Percentiles rank a stretch among this genome's conserved stretches.
phyloP scores from a whole-genome alignment of 116 monocot species.

The Trichopus zeylanicus region DNA sequence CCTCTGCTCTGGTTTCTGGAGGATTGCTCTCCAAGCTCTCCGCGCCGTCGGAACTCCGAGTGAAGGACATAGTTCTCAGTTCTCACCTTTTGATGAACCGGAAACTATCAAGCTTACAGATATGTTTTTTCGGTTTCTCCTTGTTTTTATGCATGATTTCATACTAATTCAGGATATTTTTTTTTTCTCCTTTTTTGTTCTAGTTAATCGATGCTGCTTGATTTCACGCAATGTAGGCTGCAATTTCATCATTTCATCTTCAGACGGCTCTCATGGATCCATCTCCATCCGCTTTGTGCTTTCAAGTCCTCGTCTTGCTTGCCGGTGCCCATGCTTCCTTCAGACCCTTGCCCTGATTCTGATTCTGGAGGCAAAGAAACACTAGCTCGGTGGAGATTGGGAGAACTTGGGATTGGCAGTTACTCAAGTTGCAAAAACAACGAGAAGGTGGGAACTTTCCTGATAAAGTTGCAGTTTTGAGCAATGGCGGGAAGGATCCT shows the following conservation, averaged over 20 bases:
- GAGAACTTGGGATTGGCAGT: not conserved
- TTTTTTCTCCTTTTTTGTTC: not conserved
- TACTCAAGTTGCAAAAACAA: not conserved
- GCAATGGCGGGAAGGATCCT: not conserved
- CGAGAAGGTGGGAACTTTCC: not conserved
- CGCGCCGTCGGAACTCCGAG: too few relatives aligned
- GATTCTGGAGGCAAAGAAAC: not conserved
- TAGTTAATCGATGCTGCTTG: conserved; percentile 3
- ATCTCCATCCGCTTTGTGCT: not conserved
- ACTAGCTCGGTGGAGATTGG: not conserved
- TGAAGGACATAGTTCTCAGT: too few relatives aligned
- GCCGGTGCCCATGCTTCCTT: not conserved
- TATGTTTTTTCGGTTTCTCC: too few relatives aligned
- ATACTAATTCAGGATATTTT: too few relatives aligned
- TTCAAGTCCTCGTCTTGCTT: not conserved
- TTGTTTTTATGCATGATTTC: too few relatives aligned
- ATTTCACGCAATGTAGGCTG: not conserved
- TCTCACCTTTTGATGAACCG: too few relatives aligned
- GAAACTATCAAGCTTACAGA: too few relatives aligned
- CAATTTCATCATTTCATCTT: not conserved
- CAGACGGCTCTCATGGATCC: not conserved
- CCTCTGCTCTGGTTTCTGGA: too few relatives aligned
- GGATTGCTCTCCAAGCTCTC: too few relatives aligned
- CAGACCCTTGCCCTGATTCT: not conserved
- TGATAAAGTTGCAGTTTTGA: not conserved